Base-by-base conservation (phyloP, 139 green algal species). In the Nannochloris sp. region DNA sequence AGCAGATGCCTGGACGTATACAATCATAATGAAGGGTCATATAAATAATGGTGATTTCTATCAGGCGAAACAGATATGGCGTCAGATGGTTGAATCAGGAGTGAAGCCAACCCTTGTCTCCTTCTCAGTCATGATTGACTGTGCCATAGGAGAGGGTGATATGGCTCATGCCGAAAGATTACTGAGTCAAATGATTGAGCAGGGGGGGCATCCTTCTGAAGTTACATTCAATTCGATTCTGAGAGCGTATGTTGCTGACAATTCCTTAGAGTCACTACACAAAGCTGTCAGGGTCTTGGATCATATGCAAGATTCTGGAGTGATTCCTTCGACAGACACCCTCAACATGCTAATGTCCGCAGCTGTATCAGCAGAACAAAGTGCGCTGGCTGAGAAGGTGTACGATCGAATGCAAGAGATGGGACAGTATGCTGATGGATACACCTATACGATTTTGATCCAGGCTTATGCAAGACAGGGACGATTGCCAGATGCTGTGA, bases 151-250 rank as follows among this genome's bases (percentile, higher is more conserved):
- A 66, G 71, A 83, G n/a, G 86, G 84, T 2, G 78, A 83, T 49
- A 84, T 82, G 79, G 69, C 79, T 48, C 64, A 80, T 11, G 77
- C 77, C 4, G 49, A 60, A 2, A 34, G 49, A 25, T 37, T 76
- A 14, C 55, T 84, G 16, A 21, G 67, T 15, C 49, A 34, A 12
- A 80, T 83, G 65, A 16, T 58, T 23, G 59, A 60, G 3, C 44
- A 82, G 61, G 81, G 87, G 1, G 78, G 90, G 2, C 55, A 81
- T 24, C 84, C 87, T 29, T 84, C 83, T 4, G 66, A 87, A 48
- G 71, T 83, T 53, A 90, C 85, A 1, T 93, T 84, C 74, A 93
- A 93, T 76, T 84, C 80, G 4, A 73, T 92, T 24, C 86, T 95
- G 51, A 87, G 88, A 9, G 80, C 81, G 2, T 91, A 84, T 75